Conservation (phyloP, 306 rosid genomes). For the Rosa chinensis region DNA sequence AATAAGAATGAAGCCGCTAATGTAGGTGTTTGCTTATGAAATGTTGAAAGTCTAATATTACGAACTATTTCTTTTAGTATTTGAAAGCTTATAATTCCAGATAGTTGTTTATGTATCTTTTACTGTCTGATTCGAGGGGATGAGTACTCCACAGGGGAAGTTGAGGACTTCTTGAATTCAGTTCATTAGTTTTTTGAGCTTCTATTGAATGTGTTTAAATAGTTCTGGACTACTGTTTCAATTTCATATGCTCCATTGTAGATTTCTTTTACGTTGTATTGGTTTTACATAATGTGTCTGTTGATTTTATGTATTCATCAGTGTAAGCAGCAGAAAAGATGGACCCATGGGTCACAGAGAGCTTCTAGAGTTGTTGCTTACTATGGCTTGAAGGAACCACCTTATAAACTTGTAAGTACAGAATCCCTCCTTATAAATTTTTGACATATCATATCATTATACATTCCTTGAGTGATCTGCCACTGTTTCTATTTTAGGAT, state of each 20-base stretch:
- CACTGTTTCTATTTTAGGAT: slow-evolving; percentile 47
- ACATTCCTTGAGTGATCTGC: background rate
- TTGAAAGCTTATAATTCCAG: background rate
- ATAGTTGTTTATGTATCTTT: no score
- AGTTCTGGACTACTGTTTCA: slow-evolving; percentile 9
- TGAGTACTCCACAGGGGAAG: no score
- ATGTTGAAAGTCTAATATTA: background rate
- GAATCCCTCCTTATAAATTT: background rate
- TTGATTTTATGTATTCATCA: slow-evolving; percentile 19
- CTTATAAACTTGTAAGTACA: slow-evolving; percentile 72
- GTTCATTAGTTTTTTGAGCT: background rate
- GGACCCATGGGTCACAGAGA: slow-evolving; percentile 35
- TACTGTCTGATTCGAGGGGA: no score
- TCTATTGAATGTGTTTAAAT: background rate
- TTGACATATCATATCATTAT: background rate
- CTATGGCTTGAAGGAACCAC: slow-evolving; percentile 87
- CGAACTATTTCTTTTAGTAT: background rate
- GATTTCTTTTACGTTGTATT: slow-evolving; percentile 12
- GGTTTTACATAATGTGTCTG: slow-evolving; percentile 8
- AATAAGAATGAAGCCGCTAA: background rate
- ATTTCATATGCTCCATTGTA: slow-evolving; percentile 2
- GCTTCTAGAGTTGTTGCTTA: slow-evolving; percentile 54
- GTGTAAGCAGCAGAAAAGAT: slow-evolving; percentile 44
- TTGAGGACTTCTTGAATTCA: background rate
- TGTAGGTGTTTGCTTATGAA: background rate